Base-by-base conservation (phyloP, 2,329 filamentous ascomycete genomes). In the Shiraia sp. region DNA sequence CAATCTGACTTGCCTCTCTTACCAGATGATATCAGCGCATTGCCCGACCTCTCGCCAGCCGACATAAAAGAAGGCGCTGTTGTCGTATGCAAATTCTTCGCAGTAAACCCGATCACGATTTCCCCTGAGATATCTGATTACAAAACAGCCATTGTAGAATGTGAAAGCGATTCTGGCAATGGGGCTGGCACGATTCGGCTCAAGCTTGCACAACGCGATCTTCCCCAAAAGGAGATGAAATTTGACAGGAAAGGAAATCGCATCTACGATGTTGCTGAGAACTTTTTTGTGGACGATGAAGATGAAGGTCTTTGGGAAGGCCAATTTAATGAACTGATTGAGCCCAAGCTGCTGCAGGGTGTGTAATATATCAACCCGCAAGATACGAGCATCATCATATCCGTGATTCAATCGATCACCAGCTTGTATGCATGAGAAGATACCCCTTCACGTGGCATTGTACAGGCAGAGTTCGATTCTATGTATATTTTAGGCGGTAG, bases 231-330 rank as follows among this genome's bases (percentile, higher is more conserved):
- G 39, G 64, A 83, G 49, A 85, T 80, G 57, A 65, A 71, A 13
- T 83, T 83, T 51, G 83, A 92, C 53, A 77, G 82, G 27, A 85
- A 86, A 0, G 90, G 89, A 0, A 76, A 86, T 47, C 79, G 89
- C 8, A 69, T 89, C 8, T 95, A 92, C 55, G 83, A 79, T 48
- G 87, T 84, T 43, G 80, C 80, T 9, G 61, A 63, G 6, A 78
- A 50, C 8, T 58, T 66, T 25, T 47, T 49, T 15, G 51, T 66
- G 53, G 47, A 44, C 12, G 55, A 54, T 4, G 61, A 59, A 6
- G 60, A 65, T 6, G 53, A 56, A 16, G 51, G 55, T 3, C 17
- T 61, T 6, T 60, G 56, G 55, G 56, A 63, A 29, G 53, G 56
- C 2, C 46, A 42, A 13, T 64, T 63, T 32, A 41, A 36, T 13